These are phyloP conservation scores for Apiospora marii DNA, from an alignment of 2,329 filamentous ascomycete species.

Conservation along the genomic window DNA sequence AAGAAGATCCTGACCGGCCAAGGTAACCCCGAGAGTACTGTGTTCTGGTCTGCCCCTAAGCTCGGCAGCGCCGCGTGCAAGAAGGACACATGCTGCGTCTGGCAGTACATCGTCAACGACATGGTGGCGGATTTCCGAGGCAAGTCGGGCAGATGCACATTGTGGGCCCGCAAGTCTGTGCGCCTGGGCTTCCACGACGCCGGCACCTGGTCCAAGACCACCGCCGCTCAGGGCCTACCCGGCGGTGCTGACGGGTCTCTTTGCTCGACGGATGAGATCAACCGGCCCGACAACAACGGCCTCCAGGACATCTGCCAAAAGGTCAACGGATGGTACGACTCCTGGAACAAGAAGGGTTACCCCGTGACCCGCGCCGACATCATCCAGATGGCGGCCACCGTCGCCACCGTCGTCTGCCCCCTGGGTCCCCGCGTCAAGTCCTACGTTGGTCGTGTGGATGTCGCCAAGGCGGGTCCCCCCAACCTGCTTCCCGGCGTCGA, in stretches of 20 bases:
- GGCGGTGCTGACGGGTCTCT: constrained; percentile 56
- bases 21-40: constrained; percentile 37
- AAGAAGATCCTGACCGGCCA: constrained; percentile 46
- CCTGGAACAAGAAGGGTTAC: constrained; percentile 38
- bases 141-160: constrained; percentile 50
- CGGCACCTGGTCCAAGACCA: constrained; percentile 50
- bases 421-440: constrained; percentile 57
- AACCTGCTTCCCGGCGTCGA: constrained; percentile 53
- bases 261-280: constrained; percentile 50
- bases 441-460: constrained; percentile 60
- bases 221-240: constrained; percentile 35
- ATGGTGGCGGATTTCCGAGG: constrained; percentile 48
- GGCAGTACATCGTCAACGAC: constrained; percentile 52
- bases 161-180: constrained; percentile 52
- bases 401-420: constrained; percentile 57
- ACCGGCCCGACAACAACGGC: constrained; percentile 54
- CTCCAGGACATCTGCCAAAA: constrained; percentile 52
- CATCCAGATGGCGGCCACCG: constrained; percentile 59
- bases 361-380: constrained; percentile 61
- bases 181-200: constrained; percentile 59
- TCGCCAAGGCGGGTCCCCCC: constrained; percentile 45
- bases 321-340: constrained; percentile 49
- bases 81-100: constrained; percentile 53
- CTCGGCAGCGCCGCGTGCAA: constrained; percentile 40
- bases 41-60: constrained; percentile 32